Percentiles rank a stretch among this genome's conserved stretches.
Evolutionary conservation across 495 filamentous ascomycete genomes (phyloP).

Genomic region (Xylaria venustula): DNA sequence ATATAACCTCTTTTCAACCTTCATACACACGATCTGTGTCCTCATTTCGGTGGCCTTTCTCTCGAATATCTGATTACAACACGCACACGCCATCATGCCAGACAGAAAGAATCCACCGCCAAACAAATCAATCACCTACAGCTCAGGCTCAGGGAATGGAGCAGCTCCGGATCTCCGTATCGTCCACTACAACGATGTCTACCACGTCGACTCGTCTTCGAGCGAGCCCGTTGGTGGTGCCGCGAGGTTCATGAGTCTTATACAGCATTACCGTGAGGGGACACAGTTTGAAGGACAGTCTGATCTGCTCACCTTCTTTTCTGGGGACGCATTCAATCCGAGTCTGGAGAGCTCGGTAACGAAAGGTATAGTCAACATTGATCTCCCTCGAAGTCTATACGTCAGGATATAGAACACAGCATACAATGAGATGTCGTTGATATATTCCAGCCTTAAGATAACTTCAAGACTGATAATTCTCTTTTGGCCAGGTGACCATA

Average conservation of each 20-base stretch:
- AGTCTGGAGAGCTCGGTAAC: constrained; percentile 82
- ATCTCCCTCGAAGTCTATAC: no score
- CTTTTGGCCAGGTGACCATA: constrained; percentile 58
- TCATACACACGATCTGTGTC: no score
- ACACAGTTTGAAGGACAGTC: constrained; percentile 59
- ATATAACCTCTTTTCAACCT: no score
- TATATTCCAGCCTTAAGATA: no score
- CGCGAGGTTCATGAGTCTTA: constrained; percentile 74
- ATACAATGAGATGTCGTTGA: no score
- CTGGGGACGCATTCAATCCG: constrained; percentile 90
- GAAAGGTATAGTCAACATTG: constrained; percentile 57
- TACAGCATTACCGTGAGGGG: constrained; percentile 66
- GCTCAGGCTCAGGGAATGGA: constrained; percentile 41
- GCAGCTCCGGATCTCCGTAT: constrained; percentile 70
- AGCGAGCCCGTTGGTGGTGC: constrained; percentile 79
- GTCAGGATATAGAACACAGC: no score
- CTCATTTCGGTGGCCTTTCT: no score
- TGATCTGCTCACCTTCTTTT: constrained; percentile 75
- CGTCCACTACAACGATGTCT: constrained; percentile 89
- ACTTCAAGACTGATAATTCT: no score
- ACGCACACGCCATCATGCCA: neutral
- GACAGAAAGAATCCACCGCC: constrained; percentile 19
- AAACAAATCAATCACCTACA: constrained; percentile 45
- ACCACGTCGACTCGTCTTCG: constrained; percentile 75
- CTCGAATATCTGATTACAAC: no score